Conservation (phyloP, 768 basidiomycete species). For the Lactifluus subvellereus region DNA sequence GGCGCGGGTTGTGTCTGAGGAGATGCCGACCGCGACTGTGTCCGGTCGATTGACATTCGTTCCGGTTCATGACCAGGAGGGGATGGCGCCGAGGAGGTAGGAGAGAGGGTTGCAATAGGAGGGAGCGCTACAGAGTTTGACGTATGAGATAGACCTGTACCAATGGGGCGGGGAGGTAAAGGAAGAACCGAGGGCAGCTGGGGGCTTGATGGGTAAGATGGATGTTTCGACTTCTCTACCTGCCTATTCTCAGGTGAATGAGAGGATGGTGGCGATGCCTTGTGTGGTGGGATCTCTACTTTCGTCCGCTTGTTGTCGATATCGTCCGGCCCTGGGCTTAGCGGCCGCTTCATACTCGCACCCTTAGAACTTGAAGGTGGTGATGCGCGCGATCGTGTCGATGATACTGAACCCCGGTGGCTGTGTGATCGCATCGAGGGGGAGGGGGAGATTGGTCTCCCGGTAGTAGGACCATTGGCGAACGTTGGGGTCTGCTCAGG, state of each 20-base stretch:
- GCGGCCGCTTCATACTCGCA: conserved; percentile 54
- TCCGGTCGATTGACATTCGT: conserved; percentile 44
- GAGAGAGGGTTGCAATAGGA: conserved; percentile 64
- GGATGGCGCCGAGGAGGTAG: conserved; percentile 51
- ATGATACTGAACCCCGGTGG: conserved; percentile 65
- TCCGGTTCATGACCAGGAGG: conserved; percentile 45
- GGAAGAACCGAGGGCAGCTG: conserved; percentile 57
- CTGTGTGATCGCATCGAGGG: conserved; percentile 41
- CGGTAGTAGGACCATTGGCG: conserved; percentile 18
- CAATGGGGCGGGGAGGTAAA: conserved; percentile 70
- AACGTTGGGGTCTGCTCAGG: conserved; percentile 24
- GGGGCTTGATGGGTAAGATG: conserved; percentile 41
- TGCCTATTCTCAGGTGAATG: conserved; percentile 54
- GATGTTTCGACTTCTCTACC: conserved; percentile 30
- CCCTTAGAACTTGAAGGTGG: conserved; percentile 39
- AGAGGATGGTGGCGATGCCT: conserved; percentile 57
- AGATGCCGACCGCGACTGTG: conserved; percentile 35
- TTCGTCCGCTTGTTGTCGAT: conserved; percentile 58
- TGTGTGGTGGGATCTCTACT: conserved; percentile 46
- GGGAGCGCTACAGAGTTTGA: conserved; percentile 50
- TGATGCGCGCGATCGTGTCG: conserved; percentile 58
- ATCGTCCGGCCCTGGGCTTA: conserved; percentile 59
- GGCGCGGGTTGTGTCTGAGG: conserved; percentile 43
- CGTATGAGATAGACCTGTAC: conserved; percentile 42
- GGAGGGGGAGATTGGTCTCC: conserved; percentile 28